Percentiles rank a stretch among this genome's conserved stretches.
Conservation (phyloP, 768 basidiomycete genomes). For the Leccinum ochraceum region DNA sequence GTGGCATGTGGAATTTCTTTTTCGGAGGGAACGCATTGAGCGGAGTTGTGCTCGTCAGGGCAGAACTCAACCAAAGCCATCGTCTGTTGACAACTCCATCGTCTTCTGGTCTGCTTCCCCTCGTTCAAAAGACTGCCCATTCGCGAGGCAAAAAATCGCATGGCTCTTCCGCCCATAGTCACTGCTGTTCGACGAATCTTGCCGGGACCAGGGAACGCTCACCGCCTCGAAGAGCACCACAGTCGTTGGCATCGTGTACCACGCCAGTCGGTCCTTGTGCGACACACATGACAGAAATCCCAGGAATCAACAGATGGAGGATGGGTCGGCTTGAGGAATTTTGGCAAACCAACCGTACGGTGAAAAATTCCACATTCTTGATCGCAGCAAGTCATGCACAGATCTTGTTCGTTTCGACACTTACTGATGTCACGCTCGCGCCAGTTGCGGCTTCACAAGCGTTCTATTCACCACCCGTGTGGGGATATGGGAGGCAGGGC, state of each 20-base stretch:
- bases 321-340: slow-evolving; percentile 7
- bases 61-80: slow-evolving; percentile 3
- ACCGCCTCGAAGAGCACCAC: slow-evolving; percentile 15
- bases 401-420: slow-evolving; percentile 23
- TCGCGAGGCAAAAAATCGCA: slow-evolving; percentile 5
- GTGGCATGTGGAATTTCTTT: slow-evolving; percentile 18
- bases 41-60: slow-evolving; percentile 20
- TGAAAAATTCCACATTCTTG: slow-evolving; percentile 29
- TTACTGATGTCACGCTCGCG: slow-evolving; percentile 22
- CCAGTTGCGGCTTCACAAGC: slow-evolving; percentile 17
- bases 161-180: slow-evolving; percentile 11
- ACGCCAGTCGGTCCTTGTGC: not conserved
- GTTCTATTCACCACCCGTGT: slow-evolving; percentile 13
- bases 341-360: slow-evolving; percentile 22
- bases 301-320: slow-evolving; percentile 4
- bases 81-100: not conserved
- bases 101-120: not conserved
- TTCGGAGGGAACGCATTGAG: slow-evolving; percentile 8
- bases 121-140: slow-evolving; percentile 1
- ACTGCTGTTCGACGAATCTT: not conserved
- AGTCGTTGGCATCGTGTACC: slow-evolving; percentile 2
- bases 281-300: slow-evolving; percentile 2
- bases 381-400: slow-evolving; percentile 23
- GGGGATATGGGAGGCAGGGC: slow-evolving; percentile 5
- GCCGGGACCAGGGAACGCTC: slow-evolving; percentile 3